phyloP scores from a whole-genome alignment of 129 eudicot species.

The Helichrysum umbraculigerum region DNA sequence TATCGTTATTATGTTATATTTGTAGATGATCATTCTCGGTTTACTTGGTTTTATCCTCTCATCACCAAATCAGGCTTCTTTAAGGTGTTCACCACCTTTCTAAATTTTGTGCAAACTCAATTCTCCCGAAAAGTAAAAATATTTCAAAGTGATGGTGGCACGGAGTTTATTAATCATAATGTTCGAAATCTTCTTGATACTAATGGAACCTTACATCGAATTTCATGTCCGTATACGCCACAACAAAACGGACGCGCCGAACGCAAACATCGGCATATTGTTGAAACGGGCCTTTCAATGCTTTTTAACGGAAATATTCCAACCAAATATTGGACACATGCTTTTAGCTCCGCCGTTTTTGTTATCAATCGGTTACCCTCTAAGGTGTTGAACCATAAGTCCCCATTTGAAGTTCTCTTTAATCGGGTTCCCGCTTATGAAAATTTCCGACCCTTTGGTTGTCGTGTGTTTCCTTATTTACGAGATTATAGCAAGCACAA shows the following conservation, averaged over 20 bases:
- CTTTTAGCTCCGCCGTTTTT: not conserved
- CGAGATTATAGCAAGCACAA: not conserved
- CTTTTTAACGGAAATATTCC: not conserved
- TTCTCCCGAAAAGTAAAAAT: not conserved
- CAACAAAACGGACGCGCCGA: no score
- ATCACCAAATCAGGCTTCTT: not conserved
- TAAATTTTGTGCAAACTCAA: constrained; percentile 12
- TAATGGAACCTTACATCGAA: not conserved
- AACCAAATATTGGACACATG: not conserved
- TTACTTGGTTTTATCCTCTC: not conserved
- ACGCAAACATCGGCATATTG: constrained; percentile 7
- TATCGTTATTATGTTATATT: not conserved
- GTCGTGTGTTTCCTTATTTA: not conserved
- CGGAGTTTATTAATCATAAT: not conserved
- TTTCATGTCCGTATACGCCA: not conserved
- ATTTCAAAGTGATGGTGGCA: constrained; percentile 18
- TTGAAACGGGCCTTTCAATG: not conserved
- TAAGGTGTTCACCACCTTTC: not conserved
- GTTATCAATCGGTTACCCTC: constrained; percentile 7
- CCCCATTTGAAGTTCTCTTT: constrained; percentile 8
- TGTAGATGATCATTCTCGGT: not conserved
- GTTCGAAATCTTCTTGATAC: not conserved
- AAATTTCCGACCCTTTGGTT: not conserved
- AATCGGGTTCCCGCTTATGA: not conserved
- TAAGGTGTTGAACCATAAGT: not conserved